Conservation (phyloP, 345 rosid genomes). For the Hibiscus trionum region DNA sequence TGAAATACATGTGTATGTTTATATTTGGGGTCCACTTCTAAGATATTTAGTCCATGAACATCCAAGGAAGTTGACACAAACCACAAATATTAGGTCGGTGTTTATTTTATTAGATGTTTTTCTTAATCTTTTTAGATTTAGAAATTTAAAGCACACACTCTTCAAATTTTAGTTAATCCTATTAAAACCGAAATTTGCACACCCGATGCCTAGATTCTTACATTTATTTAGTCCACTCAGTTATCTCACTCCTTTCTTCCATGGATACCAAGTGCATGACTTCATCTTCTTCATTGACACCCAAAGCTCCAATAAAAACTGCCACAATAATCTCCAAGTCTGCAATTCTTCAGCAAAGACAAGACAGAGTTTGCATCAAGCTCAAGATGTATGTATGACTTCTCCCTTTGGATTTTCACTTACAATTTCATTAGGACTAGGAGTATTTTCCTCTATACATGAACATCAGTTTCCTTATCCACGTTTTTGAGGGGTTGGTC, state of each 20-base stretch:
- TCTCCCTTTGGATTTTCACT: not conserved
- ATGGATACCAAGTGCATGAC: not conserved
- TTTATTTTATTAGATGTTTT: too few relatives aligned
- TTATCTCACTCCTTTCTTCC: not conserved
- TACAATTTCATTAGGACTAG: not conserved
- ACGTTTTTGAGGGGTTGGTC: not conserved
- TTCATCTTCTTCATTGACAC: not conserved
- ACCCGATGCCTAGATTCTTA: not conserved
- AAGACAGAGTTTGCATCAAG: conserved; percentile 10
- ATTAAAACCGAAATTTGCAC: too few relatives aligned
- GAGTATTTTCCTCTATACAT: not conserved
- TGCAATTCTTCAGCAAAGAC: not conserved
- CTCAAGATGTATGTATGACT: conserved; percentile 26
- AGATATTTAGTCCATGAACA: too few relatives aligned
- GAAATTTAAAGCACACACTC: too few relatives aligned
- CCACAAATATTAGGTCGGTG: too few relatives aligned
- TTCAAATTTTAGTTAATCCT: too few relatives aligned
- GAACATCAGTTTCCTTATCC: not conserved
- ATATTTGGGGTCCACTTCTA: too few relatives aligned
- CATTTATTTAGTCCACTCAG: not conserved
- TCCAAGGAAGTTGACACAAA: too few relatives aligned
- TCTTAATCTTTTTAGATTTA: too few relatives aligned
- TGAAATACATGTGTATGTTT: too few relatives aligned
- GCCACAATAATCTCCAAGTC: conserved; percentile 1
- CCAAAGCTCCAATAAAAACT: conserved; percentile 1